These are phyloP conservation scores for Cladorrhinum sp. DNA, from an alignment of 2,329 filamentous ascomycete species.

Conservation along the genomic window DNA sequence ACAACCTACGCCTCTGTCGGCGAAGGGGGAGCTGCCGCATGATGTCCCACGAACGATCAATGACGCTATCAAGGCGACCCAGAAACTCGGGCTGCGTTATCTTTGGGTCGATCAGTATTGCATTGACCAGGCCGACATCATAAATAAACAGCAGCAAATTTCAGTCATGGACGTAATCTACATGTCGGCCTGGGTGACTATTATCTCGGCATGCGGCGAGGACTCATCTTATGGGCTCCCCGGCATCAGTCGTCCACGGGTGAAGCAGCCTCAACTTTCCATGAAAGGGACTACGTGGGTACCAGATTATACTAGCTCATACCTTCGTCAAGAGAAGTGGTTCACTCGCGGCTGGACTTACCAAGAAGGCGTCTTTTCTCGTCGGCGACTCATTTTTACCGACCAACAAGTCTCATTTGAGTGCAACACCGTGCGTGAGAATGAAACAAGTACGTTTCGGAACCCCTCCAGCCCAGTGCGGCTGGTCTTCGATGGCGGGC, in stretches of 20 bases:
- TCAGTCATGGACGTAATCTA: slow-evolving; percentile 4
- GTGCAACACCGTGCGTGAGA: not conserved
- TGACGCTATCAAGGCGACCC: not conserved
- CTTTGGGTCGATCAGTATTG: slow-evolving; percentile 10
- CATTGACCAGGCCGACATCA: not conserved
- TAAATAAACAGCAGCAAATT: not conserved
- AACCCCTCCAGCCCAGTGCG: not conserved
- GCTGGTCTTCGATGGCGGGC: not conserved
- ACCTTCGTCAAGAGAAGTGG: not conserved
- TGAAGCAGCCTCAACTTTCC: not conserved
- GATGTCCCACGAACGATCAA: not conserved
- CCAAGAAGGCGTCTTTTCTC: slow-evolving; percentile 7
- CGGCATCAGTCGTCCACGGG: not conserved
- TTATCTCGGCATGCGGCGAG: slow-evolving; percentile 4
- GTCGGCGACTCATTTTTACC: slow-evolving; percentile 9
- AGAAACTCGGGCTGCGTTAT: not conserved
- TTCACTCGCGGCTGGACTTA: slow-evolving; percentile 12
- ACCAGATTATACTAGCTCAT: too few relatives aligned
- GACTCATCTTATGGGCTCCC: not conserved
- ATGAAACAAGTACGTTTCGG: not conserved
- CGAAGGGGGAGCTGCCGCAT: not conserved
- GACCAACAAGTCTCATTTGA: slow-evolving; percentile 4
- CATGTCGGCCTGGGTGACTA: not conserved
- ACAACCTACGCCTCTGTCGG: not conserved
- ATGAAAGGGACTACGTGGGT: not conserved